phyloP scores from a whole-genome alignment of 2,329 filamentous ascomycete genomes.

The Cladorrhinum sp. region DNA sequence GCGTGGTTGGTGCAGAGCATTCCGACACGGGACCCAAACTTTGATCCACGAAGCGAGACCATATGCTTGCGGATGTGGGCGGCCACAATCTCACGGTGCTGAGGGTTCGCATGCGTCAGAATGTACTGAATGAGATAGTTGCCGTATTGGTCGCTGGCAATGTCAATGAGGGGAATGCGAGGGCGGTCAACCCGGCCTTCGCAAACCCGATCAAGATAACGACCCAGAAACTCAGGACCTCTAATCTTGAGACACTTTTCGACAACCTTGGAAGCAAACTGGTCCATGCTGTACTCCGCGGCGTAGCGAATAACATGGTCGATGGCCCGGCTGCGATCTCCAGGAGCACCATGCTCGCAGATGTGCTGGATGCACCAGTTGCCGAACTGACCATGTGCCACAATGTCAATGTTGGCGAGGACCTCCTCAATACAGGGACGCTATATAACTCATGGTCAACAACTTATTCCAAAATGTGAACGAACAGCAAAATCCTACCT shows the following conservation, averaged over 20 bases:
- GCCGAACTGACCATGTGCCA: constrained; percentile 95
- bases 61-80: constrained; percentile 97
- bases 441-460: constrained; percentile 42
- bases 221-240: constrained; percentile 81
- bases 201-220: constrained; percentile 91
- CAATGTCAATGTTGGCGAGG: constrained; percentile 88
- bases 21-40: constrained; percentile 95
- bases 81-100: constrained; percentile 90
- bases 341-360: constrained; percentile 89
- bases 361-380: constrained; percentile 99
- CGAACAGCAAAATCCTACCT: constrained; percentile 55
- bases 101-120: constrained; percentile 78
- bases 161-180: constrained; percentile 95
- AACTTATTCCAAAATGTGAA: not conserved
- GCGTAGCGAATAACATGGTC: constrained; percentile 94
- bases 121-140: constrained; percentile 99
- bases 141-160: constrained; percentile 96
- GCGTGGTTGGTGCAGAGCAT: constrained; percentile 99
- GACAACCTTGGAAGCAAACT: constrained; percentile 98
- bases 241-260: constrained; percentile 99
- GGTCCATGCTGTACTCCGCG: constrained; percentile 96
- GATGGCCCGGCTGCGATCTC: constrained; percentile 87
- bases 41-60: constrained; percentile 96
- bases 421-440: constrained; percentile 97
- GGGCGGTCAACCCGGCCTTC: constrained; percentile 87